A percentile compares a stretch with the other conserved stretches of the same genome.
Conservation (phyloP, 768 basidiomycete genomes). For the Calocybe cyanea region DNA sequence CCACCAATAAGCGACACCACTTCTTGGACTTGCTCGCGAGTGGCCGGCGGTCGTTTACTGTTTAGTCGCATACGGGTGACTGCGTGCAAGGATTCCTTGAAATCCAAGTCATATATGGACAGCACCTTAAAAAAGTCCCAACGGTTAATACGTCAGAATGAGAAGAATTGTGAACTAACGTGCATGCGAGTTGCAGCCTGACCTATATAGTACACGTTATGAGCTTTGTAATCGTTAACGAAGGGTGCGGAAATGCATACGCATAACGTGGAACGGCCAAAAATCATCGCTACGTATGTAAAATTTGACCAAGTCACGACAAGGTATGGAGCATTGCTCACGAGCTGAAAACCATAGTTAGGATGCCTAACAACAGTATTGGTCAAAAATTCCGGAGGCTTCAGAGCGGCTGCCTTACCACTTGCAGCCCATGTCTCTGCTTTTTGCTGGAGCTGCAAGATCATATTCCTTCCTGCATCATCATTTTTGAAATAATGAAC, state of each 20-base stretch:
- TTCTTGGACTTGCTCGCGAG: conserved; percentile 34
- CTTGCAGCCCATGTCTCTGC: conserved; percentile 85
- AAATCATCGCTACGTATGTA: conserved; percentile 71
- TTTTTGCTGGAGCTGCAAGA: conserved; percentile 83
- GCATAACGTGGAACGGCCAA: conserved; percentile 71
- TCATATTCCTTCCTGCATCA: conserved; percentile 69
- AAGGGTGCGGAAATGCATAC: conserved; percentile 33
- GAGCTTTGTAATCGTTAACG: conserved; percentile 2
- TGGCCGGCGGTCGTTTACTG: conserved; percentile 26
- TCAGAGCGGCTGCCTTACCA: conserved; percentile 38
- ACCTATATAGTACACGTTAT: conserved; percentile 33
- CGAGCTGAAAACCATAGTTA: conserved; percentile 79
- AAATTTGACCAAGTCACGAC: conserved; percentile 1
- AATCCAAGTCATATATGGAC: conserved; percentile 66
- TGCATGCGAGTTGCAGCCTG: conserved; percentile 75
- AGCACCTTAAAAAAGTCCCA: conserved; percentile 43
- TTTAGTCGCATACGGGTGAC: conserved; percentile 47
- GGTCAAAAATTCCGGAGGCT: conserved; percentile 4
- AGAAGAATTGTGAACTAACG: conserved; percentile 28
- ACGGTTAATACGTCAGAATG: neutral
- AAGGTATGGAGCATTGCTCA: conserved; percentile 27
- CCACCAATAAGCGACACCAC: conserved; percentile 70
- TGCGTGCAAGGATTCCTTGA: conserved; percentile 55
- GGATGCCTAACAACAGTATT: conserved; percentile 44
- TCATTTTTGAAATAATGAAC: conserved; percentile 72